These are phyloP conservation scores for Rhodotorula kratochvilovae DNA, from an alignment of 768 basidiomycete genomes.

Conservation along the genomic window DNA sequence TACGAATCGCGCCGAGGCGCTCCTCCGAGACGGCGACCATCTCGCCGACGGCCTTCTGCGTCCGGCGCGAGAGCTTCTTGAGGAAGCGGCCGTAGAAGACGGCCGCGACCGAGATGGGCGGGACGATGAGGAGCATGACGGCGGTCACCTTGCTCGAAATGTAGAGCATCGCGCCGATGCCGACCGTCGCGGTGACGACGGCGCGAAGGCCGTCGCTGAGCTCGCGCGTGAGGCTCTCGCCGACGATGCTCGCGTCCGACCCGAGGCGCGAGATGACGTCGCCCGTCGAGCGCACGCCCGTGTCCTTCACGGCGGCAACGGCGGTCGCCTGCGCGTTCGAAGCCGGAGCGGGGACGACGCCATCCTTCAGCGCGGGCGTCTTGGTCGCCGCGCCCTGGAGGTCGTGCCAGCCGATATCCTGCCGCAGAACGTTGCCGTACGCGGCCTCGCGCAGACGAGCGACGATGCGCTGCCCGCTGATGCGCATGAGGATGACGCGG, in stretches of 20 bases:
- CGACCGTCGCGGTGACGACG: slow-evolving; percentile 87
- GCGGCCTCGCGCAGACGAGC: slow-evolving; percentile 75
- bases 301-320: slow-evolving; percentile 16
- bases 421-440: slow-evolving; percentile 56
- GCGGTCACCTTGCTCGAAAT: slow-evolving; percentile 74
- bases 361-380: not conserved
- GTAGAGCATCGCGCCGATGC: slow-evolving; percentile 96
- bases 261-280: slow-evolving; percentile 88
- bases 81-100: slow-evolving; percentile 94
- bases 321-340: not conserved
- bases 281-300: slow-evolving; percentile 61
- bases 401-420: slow-evolving; percentile 42
- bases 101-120: slow-evolving; percentile 58
- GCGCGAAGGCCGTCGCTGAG: slow-evolving; percentile 57
- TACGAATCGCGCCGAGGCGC: slow-evolving; percentile 76
- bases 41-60: slow-evolving; percentile 91
- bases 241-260: slow-evolving; percentile 86
- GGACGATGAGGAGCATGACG: slow-evolving; percentile 87
- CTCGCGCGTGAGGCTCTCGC: slow-evolving; percentile 55
- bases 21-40: slow-evolving; percentile 71
- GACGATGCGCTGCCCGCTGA: slow-evolving; percentile 87
- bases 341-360: not conserved
- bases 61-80: slow-evolving; percentile 80
- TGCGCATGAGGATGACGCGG: slow-evolving; percentile 75
- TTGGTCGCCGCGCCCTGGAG: slow-evolving; percentile 30